Evolutionary conservation across 768 basidiomycete genomes (phyloP).

Genomic region (Suillus paluster): DNA sequence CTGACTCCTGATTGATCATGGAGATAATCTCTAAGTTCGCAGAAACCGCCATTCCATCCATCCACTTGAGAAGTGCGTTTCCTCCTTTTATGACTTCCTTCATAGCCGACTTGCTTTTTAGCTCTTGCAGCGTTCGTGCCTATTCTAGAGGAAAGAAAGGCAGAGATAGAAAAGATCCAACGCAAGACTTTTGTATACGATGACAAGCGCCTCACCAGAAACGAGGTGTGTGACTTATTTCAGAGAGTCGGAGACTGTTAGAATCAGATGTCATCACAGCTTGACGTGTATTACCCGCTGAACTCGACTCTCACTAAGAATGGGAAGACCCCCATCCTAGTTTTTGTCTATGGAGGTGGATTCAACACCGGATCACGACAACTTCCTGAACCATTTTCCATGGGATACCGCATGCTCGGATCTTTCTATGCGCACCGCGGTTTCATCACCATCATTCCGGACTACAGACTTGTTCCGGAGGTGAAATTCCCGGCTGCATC

Average conservation of each 20-base stretch:
- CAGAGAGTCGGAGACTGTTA: too few relatives aligned
- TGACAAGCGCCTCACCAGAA: neutral
- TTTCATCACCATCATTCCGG: slow-evolving; percentile 66
- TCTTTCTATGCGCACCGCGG: slow-evolving; percentile 65
- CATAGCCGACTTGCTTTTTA: slow-evolving; percentile 26
- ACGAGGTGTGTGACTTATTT: neutral
- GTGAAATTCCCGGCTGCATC: slow-evolving; percentile 58
- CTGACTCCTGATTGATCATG: slow-evolving; percentile 33
- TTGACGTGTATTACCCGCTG: slow-evolving; percentile 69
- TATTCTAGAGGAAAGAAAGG: slow-evolving; percentile 50
- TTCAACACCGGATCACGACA: slow-evolving; percentile 56
- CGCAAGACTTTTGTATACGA: slow-evolving; percentile 64
- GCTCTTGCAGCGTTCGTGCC: slow-evolving; percentile 55
- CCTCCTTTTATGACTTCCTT: slow-evolving; percentile 2
- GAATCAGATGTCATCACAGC: too few relatives aligned
- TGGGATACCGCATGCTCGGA: slow-evolving; percentile 59
- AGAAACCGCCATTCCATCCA: slow-evolving; percentile 33
- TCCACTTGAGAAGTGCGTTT: slow-evolving; percentile 41
- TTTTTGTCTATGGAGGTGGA: slow-evolving; percentile 73
- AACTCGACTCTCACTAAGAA: slow-evolving; percentile 24
- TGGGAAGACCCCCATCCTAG: slow-evolving; percentile 51
- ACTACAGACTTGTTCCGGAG: slow-evolving; percentile 67
- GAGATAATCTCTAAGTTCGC: slow-evolving; percentile 39
- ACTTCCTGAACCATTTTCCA: slow-evolving; percentile 49
- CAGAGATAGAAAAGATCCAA: slow-evolving; percentile 50